Evolutionary conservation across 2,329 filamentous ascomycete species (phyloP), one percentile per base, ranked within the genome.

Genomic region (Huntiella bhutanensis): DNA sequence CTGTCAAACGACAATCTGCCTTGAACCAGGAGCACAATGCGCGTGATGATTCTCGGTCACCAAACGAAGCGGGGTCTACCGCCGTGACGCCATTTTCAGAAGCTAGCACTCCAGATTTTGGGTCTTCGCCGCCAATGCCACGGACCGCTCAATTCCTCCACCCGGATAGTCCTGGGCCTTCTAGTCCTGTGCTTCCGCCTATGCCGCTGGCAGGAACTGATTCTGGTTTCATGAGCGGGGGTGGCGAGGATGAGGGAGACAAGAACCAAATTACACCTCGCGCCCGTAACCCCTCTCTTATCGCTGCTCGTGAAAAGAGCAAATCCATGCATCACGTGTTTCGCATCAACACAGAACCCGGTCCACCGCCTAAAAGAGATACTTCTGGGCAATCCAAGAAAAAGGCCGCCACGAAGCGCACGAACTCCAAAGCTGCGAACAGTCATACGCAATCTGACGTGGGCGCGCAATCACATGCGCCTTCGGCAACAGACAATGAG

Each of bases 51-150:
- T 60, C 57, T n/a, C 66, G 66, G 5, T 75, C 72, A 3, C 72
- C 72, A 5, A 70, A 74, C 41, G 48, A 49, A n/a, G 44, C 33
- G 16, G 74, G 71, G 10, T 53, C 64, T 33, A 69, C 61, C 0
- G 67, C 64, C 11, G 73, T 71, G 1, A 70, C 70, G 4, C 62
- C 65, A 33, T 68, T 64, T 35, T 70, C 74, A 45, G 72, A 68
- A 45, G 68, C 80, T 47, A 92, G 85, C 45, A 81, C 85, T 3
- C 77, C 76, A 42, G 82, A 84, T 46, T 84, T 96, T 54, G 82
- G 82, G 1, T 96, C 91, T 0, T 96, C 88, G 3, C 88, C 88
- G 11, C 91, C 91, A 1, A 69, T 92, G 1, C 76, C 86, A 51
- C 71, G 75, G 52, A 71, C 71, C 34, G 66, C 68, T 28, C 61